Percentiles rank a stretch among this genome's conserved stretches.
phyloP scores from a whole-genome alignment of 2,329 filamentous ascomycete species.

The Raffaelea albimanens region DNA sequence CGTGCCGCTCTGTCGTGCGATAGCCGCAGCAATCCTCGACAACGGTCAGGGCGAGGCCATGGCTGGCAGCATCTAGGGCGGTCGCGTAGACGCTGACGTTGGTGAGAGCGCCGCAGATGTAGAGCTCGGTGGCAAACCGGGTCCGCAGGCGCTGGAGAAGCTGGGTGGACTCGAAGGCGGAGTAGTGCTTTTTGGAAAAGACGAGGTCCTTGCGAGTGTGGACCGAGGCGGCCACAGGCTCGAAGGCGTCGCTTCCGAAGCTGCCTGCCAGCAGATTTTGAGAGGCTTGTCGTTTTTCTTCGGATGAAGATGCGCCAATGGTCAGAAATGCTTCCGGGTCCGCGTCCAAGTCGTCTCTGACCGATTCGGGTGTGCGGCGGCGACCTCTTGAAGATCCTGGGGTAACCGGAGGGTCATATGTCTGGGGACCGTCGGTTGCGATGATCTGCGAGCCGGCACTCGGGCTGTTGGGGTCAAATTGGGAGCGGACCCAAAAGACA shows the following conservation, averaged over 20 bases:
- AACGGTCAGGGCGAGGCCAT: constrained; percentile 80
- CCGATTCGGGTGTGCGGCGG: not conserved
- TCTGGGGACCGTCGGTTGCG: constrained; percentile 22
- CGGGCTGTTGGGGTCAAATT: constrained; percentile 56
- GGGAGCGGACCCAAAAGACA: constrained; percentile 77
- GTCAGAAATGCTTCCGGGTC: constrained; percentile 29
- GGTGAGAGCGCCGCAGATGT: constrained; percentile 75
- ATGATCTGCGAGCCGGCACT: constrained; percentile 44
- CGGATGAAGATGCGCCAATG: constrained; percentile 1
- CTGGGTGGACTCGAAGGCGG: constrained; percentile 68
- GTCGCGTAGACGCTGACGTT: constrained; percentile 90
- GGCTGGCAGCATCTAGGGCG: constrained; percentile 77
- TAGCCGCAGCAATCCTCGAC: constrained; percentile 85
- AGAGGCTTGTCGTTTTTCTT: constrained; percentile 16
- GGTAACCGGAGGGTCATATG: not conserved
- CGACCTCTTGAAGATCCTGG: constrained; percentile 1
- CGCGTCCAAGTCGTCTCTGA: constrained; percentile 20
- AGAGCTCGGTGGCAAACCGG: constrained; percentile 82
- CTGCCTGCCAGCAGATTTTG: constrained; percentile 35
- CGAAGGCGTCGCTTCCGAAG: constrained; percentile 34
- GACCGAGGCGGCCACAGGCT: constrained; percentile 29
- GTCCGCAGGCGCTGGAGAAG: constrained; percentile 70
- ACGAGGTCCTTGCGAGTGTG: constrained; percentile 37
- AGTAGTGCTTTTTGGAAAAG: constrained; percentile 71
- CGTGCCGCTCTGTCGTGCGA: constrained; percentile 58